Percentiles rank a stretch among this genome's conserved stretches.
These are phyloP conservation scores for Diaporthe sp. DNA, from an alignment of 2,329 filamentous ascomycete genomes.

Conservation along the genomic window DNA sequence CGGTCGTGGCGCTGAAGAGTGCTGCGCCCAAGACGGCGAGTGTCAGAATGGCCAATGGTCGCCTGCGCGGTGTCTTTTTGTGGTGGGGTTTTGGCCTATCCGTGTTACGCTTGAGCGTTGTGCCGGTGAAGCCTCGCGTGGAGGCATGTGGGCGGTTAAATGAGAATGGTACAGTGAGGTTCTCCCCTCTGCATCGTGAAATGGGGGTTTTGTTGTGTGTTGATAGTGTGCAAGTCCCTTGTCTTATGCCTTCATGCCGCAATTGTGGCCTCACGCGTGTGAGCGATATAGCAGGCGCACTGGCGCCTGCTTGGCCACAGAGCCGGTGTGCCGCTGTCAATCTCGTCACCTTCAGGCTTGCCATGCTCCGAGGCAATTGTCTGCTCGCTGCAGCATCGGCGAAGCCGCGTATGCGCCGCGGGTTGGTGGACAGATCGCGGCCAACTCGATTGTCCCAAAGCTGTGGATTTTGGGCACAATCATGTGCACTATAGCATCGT, in stretches of 20 bases:
- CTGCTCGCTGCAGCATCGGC: not conserved
- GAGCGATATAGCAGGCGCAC: not conserved
- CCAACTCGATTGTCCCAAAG: not conserved
- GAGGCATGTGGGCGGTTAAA: accelerated
- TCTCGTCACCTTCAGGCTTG: not conserved
- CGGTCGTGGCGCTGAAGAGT: constrained; percentile 10
- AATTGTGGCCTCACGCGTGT: not conserved
- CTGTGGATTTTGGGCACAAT: not conserved
- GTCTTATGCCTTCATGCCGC: not conserved
- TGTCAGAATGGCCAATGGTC: not conserved
- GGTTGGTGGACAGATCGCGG: not conserved
- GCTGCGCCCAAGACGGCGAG: not conserved
- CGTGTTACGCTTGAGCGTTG: not conserved
- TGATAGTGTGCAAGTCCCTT: not conserved
- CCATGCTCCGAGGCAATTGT: not conserved
- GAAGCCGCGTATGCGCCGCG: too few species aligned
- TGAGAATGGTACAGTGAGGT: accelerated
- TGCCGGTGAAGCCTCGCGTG: not conserved
- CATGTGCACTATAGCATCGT: constrained; percentile 6
- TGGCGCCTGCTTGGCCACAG: not conserved
- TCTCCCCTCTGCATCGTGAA: not conserved
- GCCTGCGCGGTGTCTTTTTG: not conserved
- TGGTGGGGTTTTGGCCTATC: not conserved
- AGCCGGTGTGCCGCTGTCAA: not conserved
- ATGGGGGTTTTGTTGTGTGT: not conserved